Conservation (phyloP, 768 basidiomycete genomes). For the Trametes cubensis region DNA sequence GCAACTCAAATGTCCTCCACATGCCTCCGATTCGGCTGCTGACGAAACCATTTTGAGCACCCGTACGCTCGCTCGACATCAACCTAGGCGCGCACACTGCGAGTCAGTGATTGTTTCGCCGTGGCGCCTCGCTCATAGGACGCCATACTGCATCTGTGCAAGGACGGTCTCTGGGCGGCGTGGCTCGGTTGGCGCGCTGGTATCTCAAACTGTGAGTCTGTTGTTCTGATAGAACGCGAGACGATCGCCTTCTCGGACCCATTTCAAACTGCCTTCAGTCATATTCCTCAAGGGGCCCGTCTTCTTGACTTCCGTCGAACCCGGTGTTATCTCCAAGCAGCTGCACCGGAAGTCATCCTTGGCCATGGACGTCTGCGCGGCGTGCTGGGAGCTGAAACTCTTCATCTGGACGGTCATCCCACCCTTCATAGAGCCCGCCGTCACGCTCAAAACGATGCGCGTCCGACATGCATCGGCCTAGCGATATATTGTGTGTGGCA, state of each 20-base stretch:
- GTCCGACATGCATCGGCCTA: background rate
- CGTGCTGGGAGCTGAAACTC: background rate
- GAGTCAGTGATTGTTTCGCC: background rate
- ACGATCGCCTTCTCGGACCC: background rate
- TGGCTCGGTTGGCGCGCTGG: background rate
- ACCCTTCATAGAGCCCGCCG: background rate
- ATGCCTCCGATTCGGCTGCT: conserved; percentile 3
- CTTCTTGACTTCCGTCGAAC: background rate
- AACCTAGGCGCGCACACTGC: background rate
- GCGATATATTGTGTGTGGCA: background rate
- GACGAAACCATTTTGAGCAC: background rate
- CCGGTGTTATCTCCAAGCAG: background rate
- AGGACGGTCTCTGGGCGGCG: conserved; percentile 8
- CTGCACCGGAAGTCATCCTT: background rate
- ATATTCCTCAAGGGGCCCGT: background rate
- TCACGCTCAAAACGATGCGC: background rate
- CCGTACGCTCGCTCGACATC: too few relatives aligned
- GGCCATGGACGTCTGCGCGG: background rate
- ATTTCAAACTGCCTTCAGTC: conserved; percentile 1
- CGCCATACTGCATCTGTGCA: background rate
- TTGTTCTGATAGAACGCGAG: conserved; percentile 5
- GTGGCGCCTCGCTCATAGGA: conserved; percentile 8
- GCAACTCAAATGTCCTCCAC: background rate
- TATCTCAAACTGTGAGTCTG: background rate
- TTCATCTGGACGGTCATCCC: background rate